Evolutionary conservation across 768 basidiomycete species (phyloP), one percentile per base, ranked within the genome.

Genomic region (Mycena olivaceomarginata): DNA sequence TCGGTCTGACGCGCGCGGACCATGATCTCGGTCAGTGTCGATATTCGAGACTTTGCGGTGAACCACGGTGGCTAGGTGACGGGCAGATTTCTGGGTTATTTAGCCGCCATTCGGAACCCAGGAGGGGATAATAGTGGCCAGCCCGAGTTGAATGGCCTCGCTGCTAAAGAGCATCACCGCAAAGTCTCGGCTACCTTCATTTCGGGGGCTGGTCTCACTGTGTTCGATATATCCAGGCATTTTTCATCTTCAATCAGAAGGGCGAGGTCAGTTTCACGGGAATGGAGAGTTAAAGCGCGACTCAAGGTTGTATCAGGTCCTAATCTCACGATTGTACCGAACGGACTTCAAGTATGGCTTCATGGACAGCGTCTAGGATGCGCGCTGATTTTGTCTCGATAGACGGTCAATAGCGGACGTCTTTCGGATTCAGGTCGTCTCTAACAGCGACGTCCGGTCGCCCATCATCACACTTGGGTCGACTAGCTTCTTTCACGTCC

Each of bases 211-310:
- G n/a, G 15, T 40, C 37, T 63, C 22, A 60, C 45, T 15, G 18
- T n/a, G 15, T 41, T 11, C 31, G 51, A 80, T 18, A 15, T 18
- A 15, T 18, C 20, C 45, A 99, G 98, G 98, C 96, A 64, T 99
- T 99, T 92, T 99, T 99, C 86, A 97, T 99, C 74, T 98, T 99
- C 91, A 99, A 99, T 84, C 97, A 98, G 86, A 99, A 99, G 86
- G 98, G 98, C 85, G 98, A 99, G 92, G 98, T 97, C 72, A 53
- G 92, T 83, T 43, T n/a, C 62, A 40, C 31, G 63, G 48, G 59
- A 48, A 75, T 75, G 77, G 78, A 74, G 25, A 40, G 37, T 40
- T n/a, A 10, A 20, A 67, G 45, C 69, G 45, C 45, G 66, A 51
- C 65, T 77, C 48, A 53, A 66, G 31, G 67, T 60, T 56, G 8